A percentile compares a stretch with the other conserved stretches of the same genome.
Conservation (phyloP, 805 yeast species). For the Danielozyma ontarioensis region DNA sequence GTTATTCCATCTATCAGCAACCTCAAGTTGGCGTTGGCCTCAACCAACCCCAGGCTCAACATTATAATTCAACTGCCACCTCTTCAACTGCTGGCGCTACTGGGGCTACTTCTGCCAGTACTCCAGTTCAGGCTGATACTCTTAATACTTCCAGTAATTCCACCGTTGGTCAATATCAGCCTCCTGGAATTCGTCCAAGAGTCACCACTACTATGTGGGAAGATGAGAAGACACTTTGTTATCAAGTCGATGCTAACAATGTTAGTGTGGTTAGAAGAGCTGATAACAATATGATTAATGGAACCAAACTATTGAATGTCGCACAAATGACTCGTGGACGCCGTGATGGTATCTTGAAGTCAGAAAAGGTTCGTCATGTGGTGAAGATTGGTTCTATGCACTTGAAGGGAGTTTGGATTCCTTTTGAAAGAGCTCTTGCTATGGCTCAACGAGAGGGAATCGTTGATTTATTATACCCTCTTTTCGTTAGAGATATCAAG, state of each 20-base stretch:
- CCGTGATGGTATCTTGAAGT: constrained; percentile 77
- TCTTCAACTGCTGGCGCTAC: constrained; percentile 2
- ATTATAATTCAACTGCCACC: constrained; percentile 10
- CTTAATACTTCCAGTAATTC: constrained; percentile 15
- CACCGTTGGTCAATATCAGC: constrained; percentile 41
- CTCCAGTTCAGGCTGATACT: constrained; percentile 11
- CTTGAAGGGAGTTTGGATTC: constrained; percentile 87
- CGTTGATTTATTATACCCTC: constrained; percentile 25
- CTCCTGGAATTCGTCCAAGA: constrained; percentile 49
- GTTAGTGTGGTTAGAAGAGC: constrained; percentile 80
- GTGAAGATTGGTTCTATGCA: constrained; percentile 87
- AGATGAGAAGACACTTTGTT: constrained; percentile 78
- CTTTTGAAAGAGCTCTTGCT: constrained; percentile 74
- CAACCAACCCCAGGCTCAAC: constrained; percentile 22
- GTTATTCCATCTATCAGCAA: constrained; percentile 16
- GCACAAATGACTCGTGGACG: constrained; percentile 87
- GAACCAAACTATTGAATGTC: constrained; percentile 76
- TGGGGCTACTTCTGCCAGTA: constrained; percentile 6
- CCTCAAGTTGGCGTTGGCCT: constrained; percentile 14
- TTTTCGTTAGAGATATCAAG: constrained; percentile 63
- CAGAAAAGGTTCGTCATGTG: constrained; percentile 71
- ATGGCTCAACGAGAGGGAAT: constrained; percentile 78
- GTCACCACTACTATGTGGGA: constrained; percentile 91
- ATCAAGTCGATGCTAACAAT: constrained; percentile 80
- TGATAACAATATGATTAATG: constrained; percentile 81